Conservation (phyloP, 2,329 filamentous ascomycete species). For the Fusarium sp. region DNA sequence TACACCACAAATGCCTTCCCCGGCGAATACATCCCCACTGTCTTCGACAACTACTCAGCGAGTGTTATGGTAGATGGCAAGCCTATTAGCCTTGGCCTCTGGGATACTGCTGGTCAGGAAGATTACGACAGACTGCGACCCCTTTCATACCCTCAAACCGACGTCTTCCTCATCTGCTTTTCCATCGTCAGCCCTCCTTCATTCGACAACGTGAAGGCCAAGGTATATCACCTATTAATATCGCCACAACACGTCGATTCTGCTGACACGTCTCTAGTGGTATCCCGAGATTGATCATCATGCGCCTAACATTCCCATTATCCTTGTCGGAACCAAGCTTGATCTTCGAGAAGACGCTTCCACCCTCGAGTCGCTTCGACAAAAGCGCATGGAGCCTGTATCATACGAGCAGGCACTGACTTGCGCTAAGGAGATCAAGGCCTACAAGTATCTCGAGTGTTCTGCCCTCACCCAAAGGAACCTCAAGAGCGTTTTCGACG, state of each 20-base stretch:
- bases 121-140: conserved; percentile 97
- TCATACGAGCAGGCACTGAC: conserved; percentile 91
- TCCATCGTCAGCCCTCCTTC: conserved; percentile 97
- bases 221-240: conserved; percentile 71
- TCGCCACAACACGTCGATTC: conserved; percentile 4
- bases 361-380: conserved; percentile 83
- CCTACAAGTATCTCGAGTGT: conserved; percentile 98
- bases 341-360: conserved; percentile 91
- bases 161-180: conserved; percentile 98
- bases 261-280: conserved; percentile 71
- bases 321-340: conserved; percentile 96
- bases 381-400: conserved; percentile 97
- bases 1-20: conserved; percentile 99
- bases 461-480: conserved; percentile 97
- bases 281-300: conserved; percentile 98
- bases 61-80: conserved; percentile 99
- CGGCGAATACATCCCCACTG: conserved; percentile 99
- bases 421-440: conserved; percentile 93
- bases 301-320: conserved; percentile 94
- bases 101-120: conserved; percentile 99
- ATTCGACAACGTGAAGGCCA: conserved; percentile 98
- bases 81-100: conserved; percentile 94
- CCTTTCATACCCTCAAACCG: conserved; percentile 97
- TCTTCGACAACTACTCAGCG: conserved; percentile 99
- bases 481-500: conserved; percentile 98